These are phyloP conservation scores for Alternaria rosae DNA, from an alignment of 2,329 filamentous ascomycete genomes.

Conservation along the genomic window DNA sequence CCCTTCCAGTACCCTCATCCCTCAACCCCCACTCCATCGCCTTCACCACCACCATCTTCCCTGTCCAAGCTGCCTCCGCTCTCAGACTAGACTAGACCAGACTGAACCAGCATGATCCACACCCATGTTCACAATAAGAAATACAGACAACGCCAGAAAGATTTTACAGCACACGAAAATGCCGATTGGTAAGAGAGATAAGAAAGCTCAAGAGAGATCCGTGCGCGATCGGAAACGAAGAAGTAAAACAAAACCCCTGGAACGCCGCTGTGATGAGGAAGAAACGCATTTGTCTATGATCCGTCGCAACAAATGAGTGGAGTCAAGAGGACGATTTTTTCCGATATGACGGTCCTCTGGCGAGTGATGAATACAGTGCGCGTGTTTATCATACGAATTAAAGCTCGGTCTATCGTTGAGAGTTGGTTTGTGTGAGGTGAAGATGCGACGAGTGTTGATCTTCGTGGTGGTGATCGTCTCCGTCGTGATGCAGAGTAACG, in stretches of 20 bases:
- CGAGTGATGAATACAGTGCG: constrained; percentile 3
- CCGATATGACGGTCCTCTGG: constrained; percentile 29
- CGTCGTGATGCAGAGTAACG: constrained; percentile 95
- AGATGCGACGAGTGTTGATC: constrained; percentile 27
- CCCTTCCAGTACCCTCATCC: not conserved
- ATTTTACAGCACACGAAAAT: constrained; percentile 18
- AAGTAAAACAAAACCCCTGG: constrained; percentile 9
- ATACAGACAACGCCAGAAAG: constrained; percentile 15
- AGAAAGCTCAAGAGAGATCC: not conserved
- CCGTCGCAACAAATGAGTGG: constrained; percentile 38
- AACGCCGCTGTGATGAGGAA: constrained; percentile 32
- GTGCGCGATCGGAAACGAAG: constrained; percentile 9
- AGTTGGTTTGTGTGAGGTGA: constrained; percentile 30
- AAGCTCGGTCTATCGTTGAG: constrained; percentile 27
- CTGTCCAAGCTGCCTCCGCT: constrained; percentile 11
- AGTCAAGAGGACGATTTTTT: constrained; percentile 29
- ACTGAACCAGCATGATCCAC: constrained; percentile 1
- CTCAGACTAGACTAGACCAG: not conserved
- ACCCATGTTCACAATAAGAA: constrained; percentile 12
- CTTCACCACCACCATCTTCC: not conserved
- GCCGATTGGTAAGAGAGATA: constrained; percentile 2
- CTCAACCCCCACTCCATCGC: not conserved
- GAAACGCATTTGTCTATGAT: constrained; percentile 26
- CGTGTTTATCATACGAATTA: not conserved
- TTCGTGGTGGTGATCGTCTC: constrained; percentile 70